phyloP scores from a whole-genome alignment of 177 flowering plant genomes.

The Vitis hybrid region DNA sequence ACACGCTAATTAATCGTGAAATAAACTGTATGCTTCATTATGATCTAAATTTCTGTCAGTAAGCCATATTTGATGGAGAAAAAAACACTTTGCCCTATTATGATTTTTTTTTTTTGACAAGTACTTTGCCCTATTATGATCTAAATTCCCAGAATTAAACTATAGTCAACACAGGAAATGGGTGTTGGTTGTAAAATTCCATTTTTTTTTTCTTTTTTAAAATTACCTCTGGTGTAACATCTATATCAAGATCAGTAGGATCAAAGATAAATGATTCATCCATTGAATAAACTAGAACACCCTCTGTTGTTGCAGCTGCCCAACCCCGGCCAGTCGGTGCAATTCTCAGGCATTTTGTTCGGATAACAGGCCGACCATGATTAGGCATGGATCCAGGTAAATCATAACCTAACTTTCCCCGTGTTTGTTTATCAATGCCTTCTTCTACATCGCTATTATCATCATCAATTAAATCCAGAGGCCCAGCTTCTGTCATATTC shows the following conservation, averaged over 20 bases:
- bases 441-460: conserved; percentile 81
- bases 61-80: too few relatives aligned
- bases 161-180: too few relatives aligned
- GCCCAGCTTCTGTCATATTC: conserved; percentile 96
- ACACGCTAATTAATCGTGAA: neutral
- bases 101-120: too few relatives aligned
- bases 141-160: too few relatives aligned
- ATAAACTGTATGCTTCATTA: neutral
- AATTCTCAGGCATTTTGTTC: conserved; percentile 82
- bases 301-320: conserved; percentile 99
- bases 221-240: conserved; percentile 91
- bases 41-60: too few relatives aligned
- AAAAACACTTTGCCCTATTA: too few relatives aligned
- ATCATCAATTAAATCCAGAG: conserved; percentile 89
- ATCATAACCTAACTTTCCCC: conserved; percentile 63
- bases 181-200: too few relatives aligned
- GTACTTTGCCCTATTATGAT: too few relatives aligned
- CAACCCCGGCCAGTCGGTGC: conserved; percentile 94
- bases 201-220: too few relatives aligned
- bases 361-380: conserved; percentile 73
- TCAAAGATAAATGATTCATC: conserved; percentile 91
- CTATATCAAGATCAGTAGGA: conserved; percentile 95
- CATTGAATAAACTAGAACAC: conserved; percentile 82
- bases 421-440: conserved; percentile 78
- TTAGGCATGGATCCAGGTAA: conserved; percentile 92